Percentiles rank a stretch among this genome's conserved stretches.
Conservation (phyloP, 2,329 filamentous ascomycete species). For the Aotearoamyces nothofagi region DNA sequence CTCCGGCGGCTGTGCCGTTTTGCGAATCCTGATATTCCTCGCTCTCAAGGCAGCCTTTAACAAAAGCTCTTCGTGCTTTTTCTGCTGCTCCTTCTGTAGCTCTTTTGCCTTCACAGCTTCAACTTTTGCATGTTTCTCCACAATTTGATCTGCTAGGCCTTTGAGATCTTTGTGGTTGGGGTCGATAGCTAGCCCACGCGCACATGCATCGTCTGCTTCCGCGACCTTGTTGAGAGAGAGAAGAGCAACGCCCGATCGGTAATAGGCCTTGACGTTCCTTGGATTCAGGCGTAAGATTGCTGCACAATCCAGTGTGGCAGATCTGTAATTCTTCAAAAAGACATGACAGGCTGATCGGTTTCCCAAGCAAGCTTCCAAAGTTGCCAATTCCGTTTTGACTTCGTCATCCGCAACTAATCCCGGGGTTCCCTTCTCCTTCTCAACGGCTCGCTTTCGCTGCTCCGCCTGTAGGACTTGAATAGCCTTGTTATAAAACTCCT, state of each 20-base stretch:
- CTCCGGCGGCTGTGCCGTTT: constrained; percentile 60
- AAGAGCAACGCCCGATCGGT: constrained; percentile 67
- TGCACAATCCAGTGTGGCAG: constrained; percentile 73
- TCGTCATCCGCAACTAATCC: constrained; percentile 26
- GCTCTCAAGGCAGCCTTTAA: constrained; percentile 52
- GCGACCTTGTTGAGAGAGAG: constrained; percentile 61
- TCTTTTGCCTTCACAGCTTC: constrained; percentile 40
- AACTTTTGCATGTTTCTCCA: constrained; percentile 37
- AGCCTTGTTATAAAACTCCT: constrained; percentile 86
- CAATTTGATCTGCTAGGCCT: constrained; percentile 45
- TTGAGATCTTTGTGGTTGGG: constrained; percentile 51
- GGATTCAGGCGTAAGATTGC: constrained; percentile 66
- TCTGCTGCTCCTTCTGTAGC: constrained; percentile 35
- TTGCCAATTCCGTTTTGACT: constrained; percentile 34
- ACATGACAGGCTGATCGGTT: constrained; percentile 88
- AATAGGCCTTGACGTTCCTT: constrained; percentile 77
- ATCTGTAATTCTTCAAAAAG: constrained; percentile 76
- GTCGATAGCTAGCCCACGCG: constrained; percentile 60
- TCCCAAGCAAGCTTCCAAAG: constrained; percentile 64
- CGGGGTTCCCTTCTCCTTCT: constrained; percentile 15
- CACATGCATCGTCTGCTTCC: constrained; percentile 70
- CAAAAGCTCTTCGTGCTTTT: constrained; percentile 40
- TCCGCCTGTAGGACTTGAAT: constrained; percentile 54
- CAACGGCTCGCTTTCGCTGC: constrained; percentile 35
- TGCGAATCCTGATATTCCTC: constrained; percentile 52